Evolutionary conservation across 2,329 filamentous ascomycete species (phyloP), one percentile per base, ranked within the genome.

Genomic region (Pochonia chlamydosporia): DNA sequence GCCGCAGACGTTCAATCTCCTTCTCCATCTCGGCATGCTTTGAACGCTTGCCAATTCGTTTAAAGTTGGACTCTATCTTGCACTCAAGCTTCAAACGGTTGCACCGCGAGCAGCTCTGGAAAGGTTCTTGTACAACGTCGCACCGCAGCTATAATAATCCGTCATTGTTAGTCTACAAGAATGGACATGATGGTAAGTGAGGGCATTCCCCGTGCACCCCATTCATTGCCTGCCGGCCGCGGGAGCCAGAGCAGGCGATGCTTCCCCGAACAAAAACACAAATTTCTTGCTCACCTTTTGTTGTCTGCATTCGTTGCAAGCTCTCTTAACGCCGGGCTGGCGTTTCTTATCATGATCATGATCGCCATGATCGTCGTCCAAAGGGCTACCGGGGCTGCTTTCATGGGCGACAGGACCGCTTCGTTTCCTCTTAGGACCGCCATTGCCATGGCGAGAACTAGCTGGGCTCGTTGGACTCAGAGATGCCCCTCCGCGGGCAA

Each of bases 1-100:
- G 76, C 44, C 82, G 78, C 54, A 85, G 67, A 52, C 74, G 79
- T 49, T 88, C 85, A 59, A 91, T 87, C 65, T 91, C 85, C 67
- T 83, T 86, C 63, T 89, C 87, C 86, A 91, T 91, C 68, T 91
- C 87, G 59, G 87, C 87, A 66, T 92, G 87, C 63, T 88, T 87
- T 54, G 82, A 87, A 36, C 87, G 79, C 72, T 93, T 93, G 53
- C 87, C 85, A 16, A 91, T 75, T 56, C 87, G 83, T 75, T 90
- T 91, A 70, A 92, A 92, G 66, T 90, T 89, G 59, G 85, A 87
- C 65, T 92, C 87, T 65, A 93, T 92, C 65, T 89, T 88, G 74
- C 88, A 93, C 52, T 84, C 80, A 51, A 92, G 82, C 66, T 86
- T 87, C 60, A 91, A 79, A 58, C 89, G 87, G 62, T 80, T 80